Base-by-base conservation (phyloP, 345 rosid genomes). In the Citrus inodora region DNA sequence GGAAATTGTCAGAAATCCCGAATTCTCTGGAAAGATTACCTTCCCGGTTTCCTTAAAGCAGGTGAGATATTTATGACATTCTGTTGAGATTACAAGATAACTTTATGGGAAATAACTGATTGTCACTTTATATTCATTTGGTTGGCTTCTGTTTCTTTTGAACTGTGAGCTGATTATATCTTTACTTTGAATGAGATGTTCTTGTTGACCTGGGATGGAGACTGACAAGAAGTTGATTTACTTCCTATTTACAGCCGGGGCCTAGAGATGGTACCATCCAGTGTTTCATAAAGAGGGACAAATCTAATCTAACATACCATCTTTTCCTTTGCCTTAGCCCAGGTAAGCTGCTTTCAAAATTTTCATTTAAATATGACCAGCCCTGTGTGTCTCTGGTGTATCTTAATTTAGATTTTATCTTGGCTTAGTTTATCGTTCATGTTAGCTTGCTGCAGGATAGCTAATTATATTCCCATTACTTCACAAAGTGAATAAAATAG, bases 221-320 rank as follows among this genome's bases (percentile, higher is more conserved):
- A 68, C 25, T 76, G 77, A 77, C 76, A 72, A 66, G n/a, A 30
- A 13, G 63, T 51, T 79, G 24, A 37, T 81, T 69, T 78, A 8
- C 56, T 81, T 77, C 42, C 66, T 28, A 27, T 79, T 84, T 78
- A 61, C 92, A 95, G 98, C 97, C 98, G 0, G 98, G 98, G 58
- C 84, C 88, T 16, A 92, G 93, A 83, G 94, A 95, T 87, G 91
- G 93, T 70, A 77, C 89, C 27, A 90, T 93, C 70, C 98, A 95
- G 85, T 95, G 98, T 85, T 95, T 95, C 71, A 95, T 95, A 80
- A 93, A 91, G 86, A 87, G 98, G 80, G 97, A 95, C 84, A 95
- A 93, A 78, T 91, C 96, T 68, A 95, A 90, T 75, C 81, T 92
- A 69, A 95, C 97, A 70, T 95, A 95, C 77, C 98, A 87, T 86